These are phyloP conservation scores for Cladosporium sp. DNA, from an alignment of 2,329 filamentous ascomycete species.

Conservation along the genomic window DNA sequence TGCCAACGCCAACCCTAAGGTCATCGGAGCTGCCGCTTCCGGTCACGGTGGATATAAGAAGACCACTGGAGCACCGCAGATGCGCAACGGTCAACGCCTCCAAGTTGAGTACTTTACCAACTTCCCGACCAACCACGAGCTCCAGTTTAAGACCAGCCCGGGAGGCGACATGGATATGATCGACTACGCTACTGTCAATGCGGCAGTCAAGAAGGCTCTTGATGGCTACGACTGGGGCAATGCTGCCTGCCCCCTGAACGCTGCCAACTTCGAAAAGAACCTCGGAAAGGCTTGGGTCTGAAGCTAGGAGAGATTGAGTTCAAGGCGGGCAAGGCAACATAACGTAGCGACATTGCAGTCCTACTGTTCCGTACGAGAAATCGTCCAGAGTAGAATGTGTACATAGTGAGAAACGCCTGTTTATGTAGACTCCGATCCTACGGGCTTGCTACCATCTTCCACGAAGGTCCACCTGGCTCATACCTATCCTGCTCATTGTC, in stretches of 20 bases:
- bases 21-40: constrained; percentile 1
- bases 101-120: constrained; percentile 12
- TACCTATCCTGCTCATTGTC: too few relatives aligned
- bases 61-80: neutral
- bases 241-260: neutral
- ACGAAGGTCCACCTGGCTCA: too few relatives aligned
- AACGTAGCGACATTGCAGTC: too few relatives aligned
- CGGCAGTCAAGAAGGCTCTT: neutral
- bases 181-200: constrained; percentile 2
- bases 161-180: constrained; percentile 3
- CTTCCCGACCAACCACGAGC: constrained; percentile 13
- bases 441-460: too few relatives aligned
- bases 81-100: neutral
- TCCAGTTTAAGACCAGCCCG: neutral
- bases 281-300: constrained; percentile 2
- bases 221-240: neutral
- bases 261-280: neutral
- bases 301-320: neutral
- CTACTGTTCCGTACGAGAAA: too few relatives aligned
- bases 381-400: too few relatives aligned
- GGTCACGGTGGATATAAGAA: constrained; percentile 1
- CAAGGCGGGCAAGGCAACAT: neutral
- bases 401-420: too few relatives aligned
- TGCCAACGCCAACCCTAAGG: constrained; percentile 1
- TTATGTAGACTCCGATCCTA: too few relatives aligned